Evolutionary conservation across 139 green algal species (phyloP).

Genomic region (Chloropicon primus): DNA sequence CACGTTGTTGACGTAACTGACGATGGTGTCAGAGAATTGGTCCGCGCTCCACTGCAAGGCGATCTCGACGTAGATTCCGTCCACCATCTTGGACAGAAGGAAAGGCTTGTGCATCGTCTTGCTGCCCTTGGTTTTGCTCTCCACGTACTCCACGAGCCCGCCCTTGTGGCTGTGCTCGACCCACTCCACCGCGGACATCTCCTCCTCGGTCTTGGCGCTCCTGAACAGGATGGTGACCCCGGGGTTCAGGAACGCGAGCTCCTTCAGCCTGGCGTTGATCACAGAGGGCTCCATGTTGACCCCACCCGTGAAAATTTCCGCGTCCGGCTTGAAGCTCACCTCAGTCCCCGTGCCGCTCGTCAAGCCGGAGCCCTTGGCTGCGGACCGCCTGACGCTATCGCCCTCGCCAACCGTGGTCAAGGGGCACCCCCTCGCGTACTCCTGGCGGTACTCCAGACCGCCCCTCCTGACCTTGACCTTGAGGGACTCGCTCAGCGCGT

Average conservation of each 20-base stretch:
- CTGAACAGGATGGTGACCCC: constrained; percentile 44
- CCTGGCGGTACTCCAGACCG: constrained; percentile 45
- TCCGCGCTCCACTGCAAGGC: constrained; percentile 80
- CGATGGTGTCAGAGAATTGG: constrained; percentile 59
- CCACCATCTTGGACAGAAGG: constrained; percentile 28
- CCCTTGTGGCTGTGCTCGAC: constrained; percentile 59
- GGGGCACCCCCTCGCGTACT: constrained; percentile 46
- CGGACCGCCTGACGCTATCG: not conserved
- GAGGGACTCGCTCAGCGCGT: constrained; percentile 75
- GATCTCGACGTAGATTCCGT: constrained; percentile 56
- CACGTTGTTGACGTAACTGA: constrained; percentile 95
- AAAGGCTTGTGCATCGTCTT: constrained; percentile 59
- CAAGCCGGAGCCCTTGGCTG: constrained; percentile 5
- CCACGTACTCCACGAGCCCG: constrained; percentile 79
- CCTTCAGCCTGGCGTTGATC: constrained; percentile 63
- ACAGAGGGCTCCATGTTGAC: constrained; percentile 61
- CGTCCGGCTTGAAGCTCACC: constrained; percentile 77
- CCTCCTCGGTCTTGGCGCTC: constrained; percentile 4
- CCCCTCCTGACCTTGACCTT: constrained; percentile 57
- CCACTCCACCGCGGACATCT: constrained; percentile 8
- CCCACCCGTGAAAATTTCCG: constrained; percentile 43
- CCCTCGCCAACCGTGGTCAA: constrained; percentile 4
- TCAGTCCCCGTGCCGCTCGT: constrained; percentile 32
- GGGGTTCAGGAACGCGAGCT: constrained; percentile 93
- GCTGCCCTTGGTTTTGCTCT: constrained; percentile 33